Base-by-base conservation (phyloP, 495 filamentous ascomycete genomes). In the Penicillium paradoxum region DNA sequence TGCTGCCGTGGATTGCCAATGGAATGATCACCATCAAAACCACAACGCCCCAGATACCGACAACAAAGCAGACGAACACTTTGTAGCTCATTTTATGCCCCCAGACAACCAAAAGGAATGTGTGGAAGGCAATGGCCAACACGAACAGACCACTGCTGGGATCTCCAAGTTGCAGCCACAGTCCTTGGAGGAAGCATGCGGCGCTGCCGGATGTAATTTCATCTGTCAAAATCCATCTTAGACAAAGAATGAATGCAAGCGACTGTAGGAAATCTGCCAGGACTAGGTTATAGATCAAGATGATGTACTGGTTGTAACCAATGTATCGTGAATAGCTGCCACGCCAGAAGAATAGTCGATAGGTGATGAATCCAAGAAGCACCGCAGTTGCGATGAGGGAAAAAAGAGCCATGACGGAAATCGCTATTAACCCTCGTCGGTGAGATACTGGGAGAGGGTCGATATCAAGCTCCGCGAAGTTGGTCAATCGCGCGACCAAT, bases 261-360 rank as follows among this genome's bases (percentile, higher is more conserved):
- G 84, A 73, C 64, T 89, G 87, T 58, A 86, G 83, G 41, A 90
- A 72, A 64, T 90, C 87, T 48, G 87, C 87, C 41, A 90, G 60
- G 4, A 90, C 69, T 15, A 90, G 78, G 63, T 89, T 89, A 63
- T 83, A 84, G 38, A 90, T 83, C 13, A 91, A 74, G 37, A 90
- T 57, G 3, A 90, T 75, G 55, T 86, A 89, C 64, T 91, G 87
- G 62, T 90, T 90, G 68, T 79, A 80, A 56, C 72, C 68, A 42
- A 73, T 73, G 48, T 75, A 75, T 18, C 70, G 61, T 17, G 64
- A 45, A 48, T 78, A 77, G 51, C 68, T 74, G 17, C 60, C 62
- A 19, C 72, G 73, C 83, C 83, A 85, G 51, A 75, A 73, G 21
- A 84, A 54, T 19, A 86, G 65, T 51, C 80, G 79, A 61, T 74